Conservation (phyloP, 176 grass and related monocot genomes). For the Eremochloa ophiuroides region DNA sequence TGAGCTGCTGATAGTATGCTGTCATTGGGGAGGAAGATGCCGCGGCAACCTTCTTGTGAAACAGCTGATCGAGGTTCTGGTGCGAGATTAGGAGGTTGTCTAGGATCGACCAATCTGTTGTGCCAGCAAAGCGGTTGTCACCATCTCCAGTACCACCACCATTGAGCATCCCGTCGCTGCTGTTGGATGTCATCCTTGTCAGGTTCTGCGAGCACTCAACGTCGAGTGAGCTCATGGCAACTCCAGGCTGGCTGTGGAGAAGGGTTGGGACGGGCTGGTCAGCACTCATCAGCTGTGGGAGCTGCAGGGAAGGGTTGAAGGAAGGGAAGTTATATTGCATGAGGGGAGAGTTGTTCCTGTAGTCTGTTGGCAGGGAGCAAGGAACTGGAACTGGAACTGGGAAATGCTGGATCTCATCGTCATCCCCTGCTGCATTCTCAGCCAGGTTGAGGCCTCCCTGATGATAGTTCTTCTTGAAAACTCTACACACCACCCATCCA, state of each 20-base stretch:
- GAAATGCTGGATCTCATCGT: conserved; percentile 50
- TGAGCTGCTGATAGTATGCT: conserved; percentile 44
- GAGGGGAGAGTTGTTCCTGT: conserved; percentile 38
- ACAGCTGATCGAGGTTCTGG: conserved; percentile 76
- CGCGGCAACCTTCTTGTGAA: conserved; percentile 42
- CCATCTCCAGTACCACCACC: neutral
- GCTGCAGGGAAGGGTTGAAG: conserved; percentile 64
- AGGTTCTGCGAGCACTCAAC: conserved; percentile 67
- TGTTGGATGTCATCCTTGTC: conserved; percentile 49
- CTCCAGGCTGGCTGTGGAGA: conserved; percentile 7
- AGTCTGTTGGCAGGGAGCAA: conserved; percentile 5
- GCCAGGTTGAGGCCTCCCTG: conserved; percentile 29
- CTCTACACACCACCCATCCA: conserved; percentile 94
- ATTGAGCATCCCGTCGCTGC: neutral
- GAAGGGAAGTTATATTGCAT: conserved; percentile 52
- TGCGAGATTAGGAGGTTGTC: conserved; percentile 92
- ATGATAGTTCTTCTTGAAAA: conserved; percentile 91
- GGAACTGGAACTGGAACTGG: neutral
- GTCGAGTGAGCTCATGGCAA: conserved; percentile 45
- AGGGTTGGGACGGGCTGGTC: conserved; percentile 38
- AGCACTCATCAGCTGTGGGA: conserved; percentile 68
- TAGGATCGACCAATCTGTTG: conserved; percentile 80
- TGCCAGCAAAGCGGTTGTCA: neutral
- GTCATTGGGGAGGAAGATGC: neutral
- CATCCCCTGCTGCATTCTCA: conserved; percentile 27